phyloP scores from a whole-genome alignment of 805 yeast species.

The Candida anglica region DNA sequence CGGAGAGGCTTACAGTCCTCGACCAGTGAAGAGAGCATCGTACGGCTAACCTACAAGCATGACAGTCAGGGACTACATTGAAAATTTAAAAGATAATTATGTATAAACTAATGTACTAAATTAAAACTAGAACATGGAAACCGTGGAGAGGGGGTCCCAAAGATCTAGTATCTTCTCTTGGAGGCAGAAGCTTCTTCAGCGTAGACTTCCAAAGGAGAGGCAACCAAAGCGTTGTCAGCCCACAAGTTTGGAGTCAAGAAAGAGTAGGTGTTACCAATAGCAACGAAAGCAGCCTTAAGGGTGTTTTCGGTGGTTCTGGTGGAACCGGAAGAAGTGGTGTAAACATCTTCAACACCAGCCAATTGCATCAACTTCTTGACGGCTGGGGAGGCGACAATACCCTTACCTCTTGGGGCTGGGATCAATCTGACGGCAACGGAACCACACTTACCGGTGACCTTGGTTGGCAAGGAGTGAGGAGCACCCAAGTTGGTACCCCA shows the following conservation, averaged over 20 bases:
- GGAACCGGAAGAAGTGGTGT: constrained; percentile 97
- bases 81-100: too few species aligned
- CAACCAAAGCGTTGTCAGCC: constrained; percentile 77
- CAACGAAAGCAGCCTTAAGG: constrained; percentile 98
- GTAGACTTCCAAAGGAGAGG: constrained; percentile 94
- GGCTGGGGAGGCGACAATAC: constrained; percentile 99
- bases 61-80: too few species aligned
- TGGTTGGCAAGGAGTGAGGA: constrained; percentile 97
- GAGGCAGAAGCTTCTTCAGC: constrained; percentile 75
- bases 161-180: constrained; percentile 70
- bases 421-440: constrained; percentile 97
- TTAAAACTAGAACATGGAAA: too few species aligned
- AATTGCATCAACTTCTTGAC: constrained; percentile 98
- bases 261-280: constrained; percentile 99
- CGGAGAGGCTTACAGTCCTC: too few species aligned
- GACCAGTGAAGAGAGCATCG: too few species aligned
- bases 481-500: constrained; percentile 99
- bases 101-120: too few species aligned
- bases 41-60: too few species aligned
- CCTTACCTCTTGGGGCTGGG: constrained; percentile 99
- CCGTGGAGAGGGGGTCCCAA: too few species aligned
- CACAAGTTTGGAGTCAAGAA: constrained; percentile 99
- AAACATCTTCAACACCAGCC: constrained; percentile 99
- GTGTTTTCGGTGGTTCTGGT: constrained; percentile 99
- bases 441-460: constrained; percentile 99